phyloP scores from a whole-genome alignment of 257 asterid genomes.

The Leonotis leonurus region DNA sequence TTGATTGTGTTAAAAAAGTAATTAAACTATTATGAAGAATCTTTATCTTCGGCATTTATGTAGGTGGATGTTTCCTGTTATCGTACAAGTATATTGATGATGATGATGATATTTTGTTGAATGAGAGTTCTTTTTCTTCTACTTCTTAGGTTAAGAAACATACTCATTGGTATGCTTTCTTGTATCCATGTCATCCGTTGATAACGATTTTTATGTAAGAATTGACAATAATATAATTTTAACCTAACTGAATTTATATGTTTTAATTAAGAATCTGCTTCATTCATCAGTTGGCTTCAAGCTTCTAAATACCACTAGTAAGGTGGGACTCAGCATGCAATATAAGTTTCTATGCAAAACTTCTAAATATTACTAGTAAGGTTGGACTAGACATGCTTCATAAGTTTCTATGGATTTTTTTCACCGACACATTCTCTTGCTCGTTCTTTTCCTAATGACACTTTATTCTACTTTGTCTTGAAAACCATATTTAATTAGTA shows the following conservation, averaged over 20 bases:
- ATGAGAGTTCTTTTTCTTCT: not conserved
- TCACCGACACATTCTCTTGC: not conserved
- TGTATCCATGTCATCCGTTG: not conserved
- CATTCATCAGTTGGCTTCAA: not conserved
- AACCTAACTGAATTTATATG: not conserved
- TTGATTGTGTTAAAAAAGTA: not conserved
- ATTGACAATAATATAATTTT: not conserved
- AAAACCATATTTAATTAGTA: too few relatives aligned
- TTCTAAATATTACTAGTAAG: too few relatives aligned
- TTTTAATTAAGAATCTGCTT: not conserved
- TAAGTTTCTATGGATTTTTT: not conserved
- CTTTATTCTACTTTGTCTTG: slow-evolving; percentile 3
- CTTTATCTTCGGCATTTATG: not conserved
- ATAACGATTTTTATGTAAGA: not conserved
- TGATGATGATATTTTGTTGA: not conserved
- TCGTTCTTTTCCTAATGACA: not conserved
- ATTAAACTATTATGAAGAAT: not conserved
- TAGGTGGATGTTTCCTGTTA: not conserved
- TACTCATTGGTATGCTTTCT: not conserved
- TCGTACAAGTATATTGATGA: not conserved
- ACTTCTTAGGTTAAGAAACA: not conserved
- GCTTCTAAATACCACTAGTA: not conserved
- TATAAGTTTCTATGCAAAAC: too few relatives aligned
- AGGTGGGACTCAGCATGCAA: too few relatives aligned
- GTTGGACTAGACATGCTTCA: not conserved